These are phyloP conservation scores for Acanthamoeba divionensis DNA, from an alignment of 208 protist species.

Conservation along the genomic window DNA sequence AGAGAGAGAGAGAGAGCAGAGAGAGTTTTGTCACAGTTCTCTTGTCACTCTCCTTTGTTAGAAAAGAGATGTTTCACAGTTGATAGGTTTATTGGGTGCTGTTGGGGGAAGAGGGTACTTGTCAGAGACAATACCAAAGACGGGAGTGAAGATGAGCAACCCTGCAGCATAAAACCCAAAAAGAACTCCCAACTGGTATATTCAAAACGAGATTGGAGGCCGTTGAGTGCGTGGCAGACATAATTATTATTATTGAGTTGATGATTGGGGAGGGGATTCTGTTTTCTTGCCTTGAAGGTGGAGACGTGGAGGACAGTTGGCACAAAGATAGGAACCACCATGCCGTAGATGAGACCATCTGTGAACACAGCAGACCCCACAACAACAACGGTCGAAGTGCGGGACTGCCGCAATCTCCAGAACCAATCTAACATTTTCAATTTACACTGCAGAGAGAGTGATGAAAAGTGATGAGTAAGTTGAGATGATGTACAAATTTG, in stretches of 20 bases:
- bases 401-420: not conserved
- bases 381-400: not conserved
- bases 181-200: not conserved
- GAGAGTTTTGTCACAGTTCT: no score
- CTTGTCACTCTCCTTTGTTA: no score
- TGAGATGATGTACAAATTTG: no score
- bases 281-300: not conserved
- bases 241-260: not conserved
- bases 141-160: not conserved
- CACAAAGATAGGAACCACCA: conserved; percentile 15
- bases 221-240: not conserved
- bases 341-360: not conserved
- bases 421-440: not conserved
- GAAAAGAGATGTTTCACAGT: no score
- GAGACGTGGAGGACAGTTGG: not conserved
- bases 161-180: not conserved
- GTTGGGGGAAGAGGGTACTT: no score
- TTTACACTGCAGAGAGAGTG: no score
- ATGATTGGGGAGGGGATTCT: not conserved
- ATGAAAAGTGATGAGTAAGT: no score
- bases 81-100: no score
- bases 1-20: no score
- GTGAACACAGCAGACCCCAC: not conserved
- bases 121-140: not conserved
- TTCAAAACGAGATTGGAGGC: not conserved